phyloP scores from a whole-genome alignment of 2,329 filamentous ascomycete genomes.

The Rhynchosporium agropyri region DNA sequence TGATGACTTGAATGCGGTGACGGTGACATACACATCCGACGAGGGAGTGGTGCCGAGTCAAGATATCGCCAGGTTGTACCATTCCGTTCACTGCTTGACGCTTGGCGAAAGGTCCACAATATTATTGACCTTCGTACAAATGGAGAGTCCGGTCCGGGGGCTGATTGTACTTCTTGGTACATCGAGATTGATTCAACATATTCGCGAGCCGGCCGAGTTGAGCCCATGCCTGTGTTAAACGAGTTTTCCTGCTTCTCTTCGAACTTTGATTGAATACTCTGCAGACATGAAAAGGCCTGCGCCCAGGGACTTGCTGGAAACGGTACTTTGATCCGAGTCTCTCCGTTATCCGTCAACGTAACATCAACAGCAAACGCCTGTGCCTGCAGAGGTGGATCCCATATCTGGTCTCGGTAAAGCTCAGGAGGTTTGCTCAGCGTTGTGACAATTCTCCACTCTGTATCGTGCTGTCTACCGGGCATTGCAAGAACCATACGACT shows the following conservation, averaged over 20 bases:
- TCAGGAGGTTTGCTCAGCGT: constrained; percentile 60
- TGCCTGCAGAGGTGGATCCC: constrained; percentile 42
- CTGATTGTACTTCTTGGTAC: constrained; percentile 68
- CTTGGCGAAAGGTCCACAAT: constrained; percentile 64
- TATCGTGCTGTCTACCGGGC: constrained; percentile 55
- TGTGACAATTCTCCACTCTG: constrained; percentile 63
- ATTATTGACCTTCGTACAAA: constrained; percentile 64
- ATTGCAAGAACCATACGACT: constrained; percentile 62
- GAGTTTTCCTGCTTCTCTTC: constrained; percentile 48
- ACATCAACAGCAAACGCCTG: constrained; percentile 28
- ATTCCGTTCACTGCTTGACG: constrained; percentile 52
- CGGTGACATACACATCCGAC: constrained; percentile 38
- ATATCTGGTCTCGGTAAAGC: constrained; percentile 37
- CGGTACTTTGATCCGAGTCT: constrained; percentile 37
- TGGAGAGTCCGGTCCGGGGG: constrained; percentile 47
- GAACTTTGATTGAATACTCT: constrained; percentile 31
- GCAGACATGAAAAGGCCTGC: constrained; percentile 38
- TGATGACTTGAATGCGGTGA: constrained; percentile 50
- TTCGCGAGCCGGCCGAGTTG: constrained; percentile 52
- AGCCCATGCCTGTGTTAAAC: constrained; percentile 43
- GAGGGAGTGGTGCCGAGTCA: constrained; percentile 30
- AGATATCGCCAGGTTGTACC: constrained; percentile 65
- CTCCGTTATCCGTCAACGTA: constrained; percentile 23
- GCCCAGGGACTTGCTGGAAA: constrained; percentile 41
- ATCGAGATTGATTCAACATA: constrained; percentile 64